Evolutionary conservation across 306 rosid genomes (phyloP), one percentile per base, ranked within the genome.

Genomic region (Prunus salicina): DNA sequence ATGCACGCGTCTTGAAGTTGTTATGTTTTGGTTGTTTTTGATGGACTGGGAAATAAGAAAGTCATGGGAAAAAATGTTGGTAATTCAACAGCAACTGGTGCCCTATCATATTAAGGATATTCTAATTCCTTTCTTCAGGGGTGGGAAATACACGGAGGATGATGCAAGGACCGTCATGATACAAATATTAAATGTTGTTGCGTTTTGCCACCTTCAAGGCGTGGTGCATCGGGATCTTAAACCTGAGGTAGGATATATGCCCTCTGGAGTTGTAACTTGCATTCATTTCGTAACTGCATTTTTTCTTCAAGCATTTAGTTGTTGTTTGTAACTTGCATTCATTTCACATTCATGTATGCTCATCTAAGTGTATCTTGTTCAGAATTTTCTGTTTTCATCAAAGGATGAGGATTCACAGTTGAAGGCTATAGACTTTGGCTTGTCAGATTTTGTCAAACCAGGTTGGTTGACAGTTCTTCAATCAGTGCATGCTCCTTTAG

Each of bases 181-280:
- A 79, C 97, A 93, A 45, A 88, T 93, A 76, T 82, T 93, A 49
- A 91, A 88, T 71, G 91, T 91, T 56, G 98, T 88, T 82, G 85
- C 98, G 50, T 93, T 93, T 88, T 93, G 88, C 89, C 98, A 93
- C 74, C 89, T 93, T 67, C 97, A 93, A 72, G 98, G 98, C 43
- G 98, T 93, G 88, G 98, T 93, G 67, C 98, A 93, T 64, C 93
- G 98, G 7, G 98, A 93, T 81, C 98, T 93, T 65, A 93, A 93
- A 82, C 98, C 98, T 10, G 98, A 93, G 96, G 98, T 91, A 73
- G 72, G 76, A 14, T 65, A 60, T 12, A 22, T 64, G 5, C 34
- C 57, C 6, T 24, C 19, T 14, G 13, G 27, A 32, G 43, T 61
- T 38, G 43, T 38, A 6, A 38, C 2, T 38, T 38, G 43, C 43